Evolutionary conservation across 1,139 yeast species (phyloP).

Genomic region (Candida sanyaensis): DNA sequence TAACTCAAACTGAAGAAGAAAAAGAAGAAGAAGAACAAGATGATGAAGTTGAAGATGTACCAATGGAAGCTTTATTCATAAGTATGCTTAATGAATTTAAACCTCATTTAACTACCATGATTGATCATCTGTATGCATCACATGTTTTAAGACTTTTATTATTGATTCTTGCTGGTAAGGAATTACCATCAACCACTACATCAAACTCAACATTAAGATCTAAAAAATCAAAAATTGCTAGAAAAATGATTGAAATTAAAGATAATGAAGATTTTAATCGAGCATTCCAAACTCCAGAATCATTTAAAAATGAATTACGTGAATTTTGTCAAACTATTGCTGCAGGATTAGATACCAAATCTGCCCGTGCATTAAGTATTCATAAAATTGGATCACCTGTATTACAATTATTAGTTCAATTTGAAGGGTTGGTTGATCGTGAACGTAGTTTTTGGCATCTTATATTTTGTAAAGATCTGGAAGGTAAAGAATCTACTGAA

Average conservation of each 20-base stretch:
- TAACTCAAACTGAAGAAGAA: constrained; percentile 37
- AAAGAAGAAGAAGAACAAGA: constrained; percentile 26
- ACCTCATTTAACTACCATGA: constrained; percentile 60
- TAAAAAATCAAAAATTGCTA: constrained; percentile 83
- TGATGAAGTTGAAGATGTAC: constrained; percentile 29
- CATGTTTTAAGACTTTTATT: constrained; percentile 79
- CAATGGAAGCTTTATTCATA: constrained; percentile 64
- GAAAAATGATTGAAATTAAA: constrained; percentile 88
- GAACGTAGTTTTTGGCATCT: constrained; percentile 68
- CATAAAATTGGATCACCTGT: constrained; percentile 88
- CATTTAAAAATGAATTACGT: constrained; percentile 65
- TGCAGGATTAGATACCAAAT: constrained; percentile 42
- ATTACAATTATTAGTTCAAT: constrained; percentile 72
- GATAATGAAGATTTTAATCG: constrained; percentile 71
- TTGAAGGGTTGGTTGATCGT: constrained; percentile 79
- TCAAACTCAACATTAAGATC: constrained; percentile 80
- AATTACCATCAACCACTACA: constrained; percentile 73
- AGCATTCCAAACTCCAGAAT: constrained; percentile 69
- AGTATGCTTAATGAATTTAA: constrained; percentile 67
- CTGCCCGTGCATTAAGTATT: constrained; percentile 71
- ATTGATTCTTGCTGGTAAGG: constrained; percentile 73
- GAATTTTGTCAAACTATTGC: constrained; percentile 41
- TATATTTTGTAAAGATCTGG: constrained; percentile 44
- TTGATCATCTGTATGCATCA: constrained; percentile 79
- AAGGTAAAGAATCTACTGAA: constrained; percentile 61